Conservation (phyloP, 2,329 filamentous ascomycete genomes). For the Ambrosiella xylebori region DNA sequence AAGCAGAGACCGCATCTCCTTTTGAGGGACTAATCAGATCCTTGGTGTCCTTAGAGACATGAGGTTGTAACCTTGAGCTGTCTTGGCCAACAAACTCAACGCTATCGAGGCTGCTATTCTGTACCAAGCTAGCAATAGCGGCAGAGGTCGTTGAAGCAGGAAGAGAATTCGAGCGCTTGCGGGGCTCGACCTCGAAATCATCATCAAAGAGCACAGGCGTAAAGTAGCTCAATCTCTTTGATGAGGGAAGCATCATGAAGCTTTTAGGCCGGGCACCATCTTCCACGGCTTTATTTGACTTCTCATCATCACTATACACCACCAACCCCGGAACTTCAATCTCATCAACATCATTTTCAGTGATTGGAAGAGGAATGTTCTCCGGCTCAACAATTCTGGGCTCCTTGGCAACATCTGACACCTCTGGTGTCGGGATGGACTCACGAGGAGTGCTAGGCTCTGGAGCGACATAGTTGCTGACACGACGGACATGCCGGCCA, state of each 20-base stretch:
- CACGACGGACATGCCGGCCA: slow-evolving; percentile 17
- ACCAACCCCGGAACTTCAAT: slow-evolving; percentile 63
- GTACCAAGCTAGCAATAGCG: slow-evolving; percentile 11
- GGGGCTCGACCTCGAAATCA: slow-evolving; percentile 17
- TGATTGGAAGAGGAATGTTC: slow-evolving; percentile 49
- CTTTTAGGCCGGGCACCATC: slow-evolving; percentile 29
- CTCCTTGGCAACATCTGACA: slow-evolving; percentile 18
- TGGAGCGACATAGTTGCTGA: slow-evolving; percentile 17
- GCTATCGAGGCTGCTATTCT: slow-evolving; percentile 1
- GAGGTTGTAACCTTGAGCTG: background rate
- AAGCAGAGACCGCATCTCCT: background rate
- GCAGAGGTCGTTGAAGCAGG: slow-evolving; percentile 14
- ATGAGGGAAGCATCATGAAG: slow-evolving; percentile 21
- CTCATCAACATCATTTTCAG: slow-evolving; percentile 53
- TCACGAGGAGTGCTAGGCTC: background rate
- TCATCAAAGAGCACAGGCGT: slow-evolving; percentile 10
- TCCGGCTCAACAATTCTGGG: slow-evolving; percentile 26
- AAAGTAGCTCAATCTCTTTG: slow-evolving; percentile 11
- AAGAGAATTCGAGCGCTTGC: slow-evolving; percentile 33
- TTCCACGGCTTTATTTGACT: slow-evolving; percentile 23
- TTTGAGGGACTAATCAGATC: background rate
- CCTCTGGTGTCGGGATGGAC: slow-evolving; percentile 13
- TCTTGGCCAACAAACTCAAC: slow-evolving; percentile 10
- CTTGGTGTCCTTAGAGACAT: background rate
- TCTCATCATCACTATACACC: slow-evolving; percentile 44